phyloP scores from a whole-genome alignment of 2,329 filamentous ascomycete genomes.

The Pyrenophora graminea region DNA sequence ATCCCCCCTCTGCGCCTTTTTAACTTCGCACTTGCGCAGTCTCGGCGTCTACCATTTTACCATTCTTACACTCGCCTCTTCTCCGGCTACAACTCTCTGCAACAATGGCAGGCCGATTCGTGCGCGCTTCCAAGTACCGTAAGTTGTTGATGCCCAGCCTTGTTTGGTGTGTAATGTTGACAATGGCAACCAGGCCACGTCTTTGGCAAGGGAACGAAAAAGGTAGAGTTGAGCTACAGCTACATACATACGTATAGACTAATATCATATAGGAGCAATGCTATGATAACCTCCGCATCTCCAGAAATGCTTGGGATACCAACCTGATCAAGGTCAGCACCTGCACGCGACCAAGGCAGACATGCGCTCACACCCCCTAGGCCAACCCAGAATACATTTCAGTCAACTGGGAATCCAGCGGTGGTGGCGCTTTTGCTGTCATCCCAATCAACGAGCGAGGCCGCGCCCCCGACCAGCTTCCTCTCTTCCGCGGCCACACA shows the following conservation, averaged over 20 bases:
- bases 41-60: not conserved
- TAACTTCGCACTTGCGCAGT: slow-evolving; percentile 12
- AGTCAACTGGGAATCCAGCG: slow-evolving; percentile 97
- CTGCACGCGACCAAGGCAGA: slow-evolving; percentile 35
- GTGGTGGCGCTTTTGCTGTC: slow-evolving; percentile 95
- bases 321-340: slow-evolving; percentile 88
- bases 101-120: slow-evolving; percentile 71
- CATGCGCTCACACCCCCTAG: slow-evolving; percentile 54
- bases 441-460: slow-evolving; percentile 88
- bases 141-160: slow-evolving; percentile 33
- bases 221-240: slow-evolving; percentile 54
- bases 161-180: slow-evolving; percentile 33
- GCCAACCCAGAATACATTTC: slow-evolving; percentile 94
- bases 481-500: slow-evolving; percentile 94
- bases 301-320: slow-evolving; percentile 98
- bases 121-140: slow-evolving; percentile 76
- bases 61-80: slow-evolving; percentile 13
- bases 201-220: slow-evolving; percentile 92
- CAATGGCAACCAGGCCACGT: slow-evolving; percentile 74
- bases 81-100: slow-evolving; percentile 8
- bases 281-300: slow-evolving; percentile 97
- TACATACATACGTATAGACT: slow-evolving; percentile 7
- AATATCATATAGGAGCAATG: slow-evolving; percentile 72
- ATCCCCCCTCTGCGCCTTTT: slow-evolving; percentile 10
- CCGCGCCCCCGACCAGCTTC: slow-evolving; percentile 88